phyloP scores from a whole-genome alignment of 179 eudicot genomes.

The Silene noctiflora region DNA sequence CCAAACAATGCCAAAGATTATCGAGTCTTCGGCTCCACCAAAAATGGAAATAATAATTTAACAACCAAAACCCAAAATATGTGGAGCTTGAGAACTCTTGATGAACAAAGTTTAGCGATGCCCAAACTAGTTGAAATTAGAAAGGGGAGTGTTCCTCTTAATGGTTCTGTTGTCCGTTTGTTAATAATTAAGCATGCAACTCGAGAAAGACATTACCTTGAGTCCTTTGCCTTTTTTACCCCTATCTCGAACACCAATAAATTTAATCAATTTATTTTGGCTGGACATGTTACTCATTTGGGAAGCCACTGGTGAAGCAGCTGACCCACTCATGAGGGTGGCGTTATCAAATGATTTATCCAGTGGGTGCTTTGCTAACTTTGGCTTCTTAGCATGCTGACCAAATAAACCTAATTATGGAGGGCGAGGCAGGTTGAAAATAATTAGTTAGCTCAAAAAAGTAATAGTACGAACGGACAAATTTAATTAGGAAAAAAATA shows the following conservation, averaged over 20 bases:
- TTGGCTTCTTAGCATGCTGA: slow-evolving; percentile 63
- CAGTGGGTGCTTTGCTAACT: slow-evolving; percentile 56
- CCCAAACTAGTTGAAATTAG: slow-evolving; percentile 2
- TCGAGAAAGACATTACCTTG: slow-evolving; percentile 51
- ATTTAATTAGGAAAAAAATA: slow-evolving; percentile 11
- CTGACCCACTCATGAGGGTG: slow-evolving; percentile 50
- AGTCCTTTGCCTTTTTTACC: slow-evolving; percentile 59
- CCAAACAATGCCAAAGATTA: background rate
- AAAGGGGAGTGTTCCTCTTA: background rate
- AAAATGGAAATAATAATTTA: background rate
- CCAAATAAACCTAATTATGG: slow-evolving; percentile 58
- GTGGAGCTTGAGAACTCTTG: background rate
- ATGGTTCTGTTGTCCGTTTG: background rate
- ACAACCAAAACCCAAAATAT: slow-evolving; percentile 2
- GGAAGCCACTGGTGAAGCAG: slow-evolving; percentile 78
- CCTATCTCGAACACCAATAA: slow-evolving; percentile 73
- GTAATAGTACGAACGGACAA: background rate
- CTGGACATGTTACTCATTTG: slow-evolving; percentile 90
- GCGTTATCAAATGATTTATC: slow-evolving; percentile 60
- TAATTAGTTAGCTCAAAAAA: slow-evolving; percentile 9
- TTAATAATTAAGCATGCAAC: background rate
- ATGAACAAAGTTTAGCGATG: background rate
- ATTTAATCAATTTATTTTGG: slow-evolving; percentile 68
- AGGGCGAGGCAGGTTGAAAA: slow-evolving; percentile 11
- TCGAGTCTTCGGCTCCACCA: background rate